Base-by-base conservation (phyloP, 805 yeast species). In the Suhomyces pyralidae region DNA sequence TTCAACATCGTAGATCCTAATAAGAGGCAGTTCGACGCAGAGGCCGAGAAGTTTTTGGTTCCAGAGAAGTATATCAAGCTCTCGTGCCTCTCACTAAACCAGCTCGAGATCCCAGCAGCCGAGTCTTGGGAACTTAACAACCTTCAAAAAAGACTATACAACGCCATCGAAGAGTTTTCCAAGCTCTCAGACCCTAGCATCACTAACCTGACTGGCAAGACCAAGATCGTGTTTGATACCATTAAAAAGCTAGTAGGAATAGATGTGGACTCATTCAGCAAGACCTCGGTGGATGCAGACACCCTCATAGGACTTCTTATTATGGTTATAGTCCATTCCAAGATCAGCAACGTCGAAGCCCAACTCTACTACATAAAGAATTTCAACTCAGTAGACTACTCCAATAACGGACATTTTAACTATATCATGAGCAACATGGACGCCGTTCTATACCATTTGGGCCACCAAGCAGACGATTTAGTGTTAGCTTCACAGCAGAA, bases 341-440 rank as follows among this genome's bases (percentile, higher is more conserved):
- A 77, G 38, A 80, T 88, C 2, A 73, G 73, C 3, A 69, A 84
- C 58, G 63, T 90, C 24, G 85, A 82, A 57, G 78, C 81, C 2
- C 91, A 88, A 57, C 63, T 92, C 9, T 76, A 71, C 45, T 90
- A 89, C 63, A 78, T 91, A 48, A 82, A 83, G 55, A 72, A 78
- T 40, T 90, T 86, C 61, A 78, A 85, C 20, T 71, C 70, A 2
- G 57, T 61, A 0, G 67, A 66, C 40, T 46, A 46, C 45, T 38
- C 62, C 2, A 59, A 61, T n/a, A 76, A 75, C 40, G 97, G 97
- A 0, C 73, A 81, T 22, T 66, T 81, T 28, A 96, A 89, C 9
- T 93, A 93, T 64, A 85, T 91, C 1, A 58, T 90, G 12, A 86
- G 96, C 45, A 90, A 96, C 5, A 73, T 91, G 44, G 96, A 91